phyloP scores from a whole-genome alignment of 495 filamentous ascomycete species.

The Annulohypoxylon maeteangense region DNA sequence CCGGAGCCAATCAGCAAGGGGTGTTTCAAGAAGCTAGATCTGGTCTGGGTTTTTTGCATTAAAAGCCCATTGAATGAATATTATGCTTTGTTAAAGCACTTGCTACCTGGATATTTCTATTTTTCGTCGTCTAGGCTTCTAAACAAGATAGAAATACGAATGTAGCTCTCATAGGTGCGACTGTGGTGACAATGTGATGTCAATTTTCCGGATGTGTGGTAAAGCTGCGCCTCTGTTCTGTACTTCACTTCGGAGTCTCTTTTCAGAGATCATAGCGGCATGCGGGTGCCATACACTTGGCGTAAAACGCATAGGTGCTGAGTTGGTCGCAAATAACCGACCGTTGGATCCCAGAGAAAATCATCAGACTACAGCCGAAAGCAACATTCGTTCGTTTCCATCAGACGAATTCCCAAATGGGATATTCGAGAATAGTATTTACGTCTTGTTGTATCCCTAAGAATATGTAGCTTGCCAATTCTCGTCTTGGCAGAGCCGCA shows the following conservation, averaged over 20 bases:
- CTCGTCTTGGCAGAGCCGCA: conserved; percentile 20
- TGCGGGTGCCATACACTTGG: no score
- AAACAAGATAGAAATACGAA: conserved; percentile 11
- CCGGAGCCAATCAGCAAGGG: conserved; percentile 33
- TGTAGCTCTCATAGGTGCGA: conserved; percentile 10
- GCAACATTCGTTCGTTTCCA: not conserved
- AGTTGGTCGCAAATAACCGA: not conserved
- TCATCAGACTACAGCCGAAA: not conserved
- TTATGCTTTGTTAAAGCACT: conserved; percentile 16
- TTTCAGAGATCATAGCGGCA: not conserved
- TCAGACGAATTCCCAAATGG: not conserved
- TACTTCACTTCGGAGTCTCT: not conserved
- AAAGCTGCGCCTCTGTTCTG: not conserved
- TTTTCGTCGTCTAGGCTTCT: conserved; percentile 9
- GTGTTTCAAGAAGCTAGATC: conserved; percentile 30
- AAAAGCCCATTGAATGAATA: conserved; percentile 22
- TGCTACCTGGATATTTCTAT: not conserved
- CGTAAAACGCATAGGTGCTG: not conserved
- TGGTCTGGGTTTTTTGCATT: conserved; percentile 36
- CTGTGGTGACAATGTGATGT: not conserved
- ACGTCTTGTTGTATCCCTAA: not conserved
- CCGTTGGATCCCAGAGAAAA: not conserved
- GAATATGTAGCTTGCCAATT: not conserved
- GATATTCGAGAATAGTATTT: not conserved
- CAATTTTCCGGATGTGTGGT: not conserved